Evolutionary conservation across 2,329 filamentous ascomycete genomes (phyloP).

Genomic region (Venturia effusa): DNA sequence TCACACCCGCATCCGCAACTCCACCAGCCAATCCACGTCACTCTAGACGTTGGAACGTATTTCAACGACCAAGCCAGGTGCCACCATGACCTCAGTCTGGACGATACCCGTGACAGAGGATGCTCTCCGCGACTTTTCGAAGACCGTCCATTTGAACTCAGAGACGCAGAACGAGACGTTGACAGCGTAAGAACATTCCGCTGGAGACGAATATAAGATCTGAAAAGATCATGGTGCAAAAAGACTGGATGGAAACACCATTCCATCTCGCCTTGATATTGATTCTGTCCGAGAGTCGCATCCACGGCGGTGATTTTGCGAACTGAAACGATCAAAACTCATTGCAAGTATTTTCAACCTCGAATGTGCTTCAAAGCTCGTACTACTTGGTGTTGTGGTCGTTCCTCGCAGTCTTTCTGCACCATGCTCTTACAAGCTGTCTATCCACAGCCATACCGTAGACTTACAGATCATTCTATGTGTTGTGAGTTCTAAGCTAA

Average conservation of each 20-base stretch:
- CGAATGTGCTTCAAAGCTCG: background rate
- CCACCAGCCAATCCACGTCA: background rate
- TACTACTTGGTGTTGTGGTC: background rate
- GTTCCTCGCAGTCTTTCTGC: background rate
- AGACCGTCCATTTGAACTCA: background rate
- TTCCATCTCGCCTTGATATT: background rate
- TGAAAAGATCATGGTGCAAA: background rate
- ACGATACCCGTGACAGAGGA: background rate
- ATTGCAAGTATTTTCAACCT: background rate
- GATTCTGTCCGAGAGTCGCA: too few relatives aligned
- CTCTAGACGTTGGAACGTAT: background rate
- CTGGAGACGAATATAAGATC: background rate
- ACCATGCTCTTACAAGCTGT: background rate
- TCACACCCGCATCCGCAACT: background rate
- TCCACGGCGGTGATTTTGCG: background rate
- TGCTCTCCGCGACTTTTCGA: background rate
- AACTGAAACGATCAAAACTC: background rate
- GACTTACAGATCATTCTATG: background rate
- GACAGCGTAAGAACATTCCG: background rate
- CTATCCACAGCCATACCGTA: background rate
- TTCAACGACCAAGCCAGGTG: background rate
- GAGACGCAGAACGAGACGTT: background rate
- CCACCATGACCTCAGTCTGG: background rate
- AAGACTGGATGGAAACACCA: background rate
- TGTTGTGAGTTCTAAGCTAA: background rate